Conservation (phyloP, 768 basidiomycete genomes). For the Galerina marginata region DNA sequence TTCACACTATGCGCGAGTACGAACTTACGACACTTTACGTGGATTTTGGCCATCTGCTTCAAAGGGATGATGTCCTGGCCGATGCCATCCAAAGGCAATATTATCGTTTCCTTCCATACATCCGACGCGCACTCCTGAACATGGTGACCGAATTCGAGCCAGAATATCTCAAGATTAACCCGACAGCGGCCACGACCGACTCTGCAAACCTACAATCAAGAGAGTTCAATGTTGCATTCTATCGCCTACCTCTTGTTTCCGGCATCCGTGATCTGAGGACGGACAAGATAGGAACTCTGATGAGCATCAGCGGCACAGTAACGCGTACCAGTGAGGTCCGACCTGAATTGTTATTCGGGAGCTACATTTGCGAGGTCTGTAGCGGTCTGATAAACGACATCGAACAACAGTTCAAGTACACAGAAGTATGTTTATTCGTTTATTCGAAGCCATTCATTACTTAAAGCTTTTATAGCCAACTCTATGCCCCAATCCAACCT, state of each 20-base stretch:
- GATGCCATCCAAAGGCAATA: constrained; percentile 94
- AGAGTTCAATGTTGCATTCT: constrained; percentile 95
- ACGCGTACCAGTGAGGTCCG: constrained; percentile 97
- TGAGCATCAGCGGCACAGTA: constrained; percentile 96
- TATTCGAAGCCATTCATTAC: constrained; percentile 2
- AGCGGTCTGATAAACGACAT: constrained; percentile 87
- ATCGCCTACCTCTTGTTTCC: constrained; percentile 90
- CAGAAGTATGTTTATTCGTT: constrained; percentile 65
- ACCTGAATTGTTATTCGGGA: constrained; percentile 92
- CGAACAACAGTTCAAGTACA: constrained; percentile 99
- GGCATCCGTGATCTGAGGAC: constrained; percentile 94
- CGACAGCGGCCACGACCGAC: constrained; percentile 84
- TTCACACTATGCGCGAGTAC: constrained; percentile 94
- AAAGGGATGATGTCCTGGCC: constrained; percentile 91
- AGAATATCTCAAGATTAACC: constrained; percentile 94
- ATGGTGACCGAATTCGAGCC: constrained; percentile 90
- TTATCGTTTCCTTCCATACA: constrained; percentile 95
- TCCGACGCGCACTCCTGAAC: constrained; percentile 89
- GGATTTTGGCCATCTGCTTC: constrained; percentile 90
- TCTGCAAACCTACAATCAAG: constrained; percentile 89
- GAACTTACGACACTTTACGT: constrained; percentile 96
- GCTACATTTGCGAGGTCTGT: constrained; percentile 92
- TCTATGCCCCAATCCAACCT: constrained; percentile 93
- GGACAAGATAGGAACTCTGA: constrained; percentile 91
- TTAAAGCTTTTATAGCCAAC: constrained; percentile 63